Evolutionary conservation across 2,329 filamentous ascomycete species (phyloP).

Genomic region (Lasiodiplodia theobromae): DNA sequence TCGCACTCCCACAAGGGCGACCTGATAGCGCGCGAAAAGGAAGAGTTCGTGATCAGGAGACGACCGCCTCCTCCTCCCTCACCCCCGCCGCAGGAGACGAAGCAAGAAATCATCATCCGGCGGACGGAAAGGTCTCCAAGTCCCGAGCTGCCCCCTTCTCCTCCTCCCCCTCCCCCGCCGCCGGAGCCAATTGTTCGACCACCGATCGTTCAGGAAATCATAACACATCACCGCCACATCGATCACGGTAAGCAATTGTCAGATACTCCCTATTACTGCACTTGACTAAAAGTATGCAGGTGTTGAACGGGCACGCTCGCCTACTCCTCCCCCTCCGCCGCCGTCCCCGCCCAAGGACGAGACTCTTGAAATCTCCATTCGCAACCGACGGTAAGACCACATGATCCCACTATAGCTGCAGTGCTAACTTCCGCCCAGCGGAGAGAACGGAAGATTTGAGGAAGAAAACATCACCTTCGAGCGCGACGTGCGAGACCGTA

Average conservation of each 20-base stretch:
- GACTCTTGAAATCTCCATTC: slow-evolving; percentile 64
- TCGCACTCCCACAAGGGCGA: slow-evolving; percentile 45
- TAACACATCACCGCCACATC: slow-evolving; percentile 86
- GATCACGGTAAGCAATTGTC: slow-evolving; percentile 73
- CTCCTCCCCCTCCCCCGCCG: slow-evolving; percentile 53
- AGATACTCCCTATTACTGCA: neutral
- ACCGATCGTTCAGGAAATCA: slow-evolving; percentile 85
- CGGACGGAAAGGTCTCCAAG: slow-evolving; percentile 54
- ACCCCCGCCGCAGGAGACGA: slow-evolving; percentile 45
- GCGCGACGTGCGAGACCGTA: slow-evolving; percentile 52
- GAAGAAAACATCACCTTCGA: slow-evolving; percentile 75
- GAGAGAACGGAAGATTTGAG: slow-evolving; percentile 51
- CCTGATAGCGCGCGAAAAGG: slow-evolving; percentile 48
- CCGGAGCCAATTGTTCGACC: slow-evolving; percentile 75
- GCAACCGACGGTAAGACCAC: slow-evolving; percentile 36
- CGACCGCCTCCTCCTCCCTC: slow-evolving; percentile 44
- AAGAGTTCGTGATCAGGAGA: slow-evolving; percentile 51
- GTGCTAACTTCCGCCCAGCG: neutral
- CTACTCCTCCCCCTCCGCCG: slow-evolving; percentile 58
- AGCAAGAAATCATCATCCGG: slow-evolving; percentile 55
- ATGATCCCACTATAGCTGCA: neutral
- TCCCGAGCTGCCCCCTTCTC: slow-evolving; percentile 58
- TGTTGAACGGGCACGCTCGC: slow-evolving; percentile 55
- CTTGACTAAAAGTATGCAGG: slow-evolving; percentile 40
- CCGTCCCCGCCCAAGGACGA: slow-evolving; percentile 58